Evolutionary conservation across 345 rosid species (phyloP).

Genomic region (Aegle marmelos): DNA sequence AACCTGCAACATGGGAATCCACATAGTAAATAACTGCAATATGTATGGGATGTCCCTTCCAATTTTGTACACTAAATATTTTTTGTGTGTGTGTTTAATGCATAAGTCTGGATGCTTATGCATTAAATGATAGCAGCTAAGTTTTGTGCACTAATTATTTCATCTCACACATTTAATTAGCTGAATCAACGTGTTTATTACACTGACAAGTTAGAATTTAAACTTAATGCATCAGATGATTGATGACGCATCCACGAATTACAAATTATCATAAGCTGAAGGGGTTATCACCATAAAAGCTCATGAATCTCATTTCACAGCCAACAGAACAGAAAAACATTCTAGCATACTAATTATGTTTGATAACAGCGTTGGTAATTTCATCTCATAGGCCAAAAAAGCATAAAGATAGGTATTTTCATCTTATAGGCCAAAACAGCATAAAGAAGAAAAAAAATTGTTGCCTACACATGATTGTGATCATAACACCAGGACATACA

Average conservation of each 20-base stretch:
- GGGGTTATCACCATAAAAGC: not conserved
- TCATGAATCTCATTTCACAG: not conserved
- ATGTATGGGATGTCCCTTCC: not conserved
- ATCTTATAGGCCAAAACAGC: not conserved
- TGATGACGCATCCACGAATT: not conserved
- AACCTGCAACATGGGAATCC: conserved; percentile 17
- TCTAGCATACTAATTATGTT: not conserved
- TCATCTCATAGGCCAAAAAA: not conserved
- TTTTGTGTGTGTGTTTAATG: no score
- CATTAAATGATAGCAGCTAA: no score
- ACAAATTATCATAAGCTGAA: not conserved
- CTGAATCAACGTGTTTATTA: not conserved
- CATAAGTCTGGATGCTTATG: no score
- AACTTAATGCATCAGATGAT: not conserved
- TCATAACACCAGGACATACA: not conserved
- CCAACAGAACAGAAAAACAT: not conserved
- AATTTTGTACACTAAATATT: not conserved
- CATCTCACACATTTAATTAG: not conserved
- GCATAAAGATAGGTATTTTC: not conserved
- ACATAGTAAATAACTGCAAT: not conserved
- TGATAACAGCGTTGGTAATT: not conserved
- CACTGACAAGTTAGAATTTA: not conserved
- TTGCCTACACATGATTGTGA: not conserved
- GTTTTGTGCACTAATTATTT: no score
- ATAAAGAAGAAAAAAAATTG: not conserved